phyloP scores from a whole-genome alignment of 345 rosid species.

The Citropsis articulata region DNA sequence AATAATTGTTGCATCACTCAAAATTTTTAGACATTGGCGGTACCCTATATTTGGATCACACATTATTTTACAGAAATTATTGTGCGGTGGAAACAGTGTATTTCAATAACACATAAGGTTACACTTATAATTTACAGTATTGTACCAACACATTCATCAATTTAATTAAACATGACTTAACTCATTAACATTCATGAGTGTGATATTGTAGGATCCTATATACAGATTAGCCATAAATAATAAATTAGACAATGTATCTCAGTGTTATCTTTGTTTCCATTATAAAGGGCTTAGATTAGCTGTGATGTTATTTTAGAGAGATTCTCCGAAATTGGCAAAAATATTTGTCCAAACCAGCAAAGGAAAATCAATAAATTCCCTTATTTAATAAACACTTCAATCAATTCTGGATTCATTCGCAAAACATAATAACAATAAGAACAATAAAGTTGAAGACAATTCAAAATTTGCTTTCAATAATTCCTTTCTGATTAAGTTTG shows the following conservation, averaged over 20 bases:
- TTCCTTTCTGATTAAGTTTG: not conserved
- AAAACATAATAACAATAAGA: not conserved
- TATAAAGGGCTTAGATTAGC: not conserved
- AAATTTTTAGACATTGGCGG: too few species aligned
- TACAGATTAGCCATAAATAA: too few species aligned
- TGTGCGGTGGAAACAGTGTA: too few species aligned
- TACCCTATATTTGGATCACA: not conserved
- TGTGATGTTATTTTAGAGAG: not conserved
- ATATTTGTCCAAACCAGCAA: not conserved
- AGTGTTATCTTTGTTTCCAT: not conserved
- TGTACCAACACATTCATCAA: too few species aligned
- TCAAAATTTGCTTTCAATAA: not conserved
- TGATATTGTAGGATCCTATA: too few species aligned
- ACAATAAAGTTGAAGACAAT: not conserved
- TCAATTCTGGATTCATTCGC: not conserved
- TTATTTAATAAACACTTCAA: not conserved
- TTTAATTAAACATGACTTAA: too few species aligned
- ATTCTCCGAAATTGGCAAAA: not conserved
- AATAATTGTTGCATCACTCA: too few species aligned
- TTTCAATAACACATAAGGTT: too few species aligned
- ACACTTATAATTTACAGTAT: too few species aligned
- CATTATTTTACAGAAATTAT: not conserved
- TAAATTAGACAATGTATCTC: not conserved
- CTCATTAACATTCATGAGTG: too few species aligned
- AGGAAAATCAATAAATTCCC: constrained; percentile 1